These are phyloP conservation scores for Corchorus capsularis DNA, from an alignment of 345 rosid genomes.

Conservation along the genomic window DNA sequence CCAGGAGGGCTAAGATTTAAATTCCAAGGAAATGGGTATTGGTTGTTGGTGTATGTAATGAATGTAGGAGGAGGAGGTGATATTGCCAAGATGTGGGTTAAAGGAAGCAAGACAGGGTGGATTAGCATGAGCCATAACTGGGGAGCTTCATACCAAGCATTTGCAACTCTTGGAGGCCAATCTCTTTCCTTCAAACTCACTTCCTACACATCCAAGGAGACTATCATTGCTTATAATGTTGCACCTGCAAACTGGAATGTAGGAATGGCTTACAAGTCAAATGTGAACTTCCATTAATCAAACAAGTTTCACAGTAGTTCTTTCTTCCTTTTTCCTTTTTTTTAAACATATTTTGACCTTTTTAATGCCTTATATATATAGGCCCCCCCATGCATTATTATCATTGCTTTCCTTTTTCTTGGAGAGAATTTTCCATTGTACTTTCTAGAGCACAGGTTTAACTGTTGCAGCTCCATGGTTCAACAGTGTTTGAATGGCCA, in stretches of 20 bases:
- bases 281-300: slow-evolving; percentile 59
- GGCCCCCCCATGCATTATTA: neutral
- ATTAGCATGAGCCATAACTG: slow-evolving; percentile 88
- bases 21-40: slow-evolving; percentile 59
- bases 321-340: neutral
- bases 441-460: neutral
- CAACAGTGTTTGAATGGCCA: neutral
- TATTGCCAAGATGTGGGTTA: slow-evolving; percentile 52
- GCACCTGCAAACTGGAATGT: slow-evolving; percentile 69
- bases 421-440: neutral
- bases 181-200: slow-evolving; percentile 70
- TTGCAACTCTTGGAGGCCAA: slow-evolving; percentile 71
- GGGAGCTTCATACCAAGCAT: slow-evolving; percentile 95
- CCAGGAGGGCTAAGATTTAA: slow-evolving; percentile 46
- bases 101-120: slow-evolving; percentile 76
- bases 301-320: neutral
- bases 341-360: neutral
- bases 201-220: slow-evolving; percentile 64
- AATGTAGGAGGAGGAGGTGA: slow-evolving; percentile 82
- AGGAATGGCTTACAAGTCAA: slow-evolving; percentile 54
- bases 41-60: slow-evolving; percentile 65
- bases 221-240: slow-evolving; percentile 55
- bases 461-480: neutral
- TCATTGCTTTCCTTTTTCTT: neutral
- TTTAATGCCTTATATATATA: neutral